Evolutionary conservation across 208 protist species (phyloP), one percentile per base, ranked within the genome.

Genomic region (Strigomonas galati): DNA sequence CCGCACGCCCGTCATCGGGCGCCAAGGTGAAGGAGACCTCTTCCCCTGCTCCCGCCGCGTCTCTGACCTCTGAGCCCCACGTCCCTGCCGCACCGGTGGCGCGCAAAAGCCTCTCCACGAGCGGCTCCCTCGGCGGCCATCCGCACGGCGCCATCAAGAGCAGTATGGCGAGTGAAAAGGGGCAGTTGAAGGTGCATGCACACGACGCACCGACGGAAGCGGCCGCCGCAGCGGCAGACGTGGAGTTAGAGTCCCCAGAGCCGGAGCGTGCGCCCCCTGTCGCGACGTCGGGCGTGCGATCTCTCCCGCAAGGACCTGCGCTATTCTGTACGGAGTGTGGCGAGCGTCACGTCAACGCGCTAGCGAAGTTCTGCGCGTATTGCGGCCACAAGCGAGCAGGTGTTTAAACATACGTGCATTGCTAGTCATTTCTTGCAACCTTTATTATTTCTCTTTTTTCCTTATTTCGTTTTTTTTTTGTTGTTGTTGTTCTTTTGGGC

Each of bases 341-440:
- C 2, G 71, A 89, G 64, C 64, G 67, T 6, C 83, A 95, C 65
- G 59, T 91, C 56, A 72, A 87, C 40, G 80, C 85, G 15, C 63
- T 61, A 12, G 85, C 82, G 0, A 92, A 92, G 62, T 95, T 93
- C 70, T 95, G 89, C 69, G 86, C 84, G 26, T 84, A 85, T 62
- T 95, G 89, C 35, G 89, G 89, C 21, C 81, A 86, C 48, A 85
- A 82, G 55, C 79, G 86, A 23, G 80, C 74, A 14, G 63, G 53
- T 10, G 21, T 85, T 28, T 65, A 66, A 56, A 56, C 24, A 7
- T 31, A 46, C 10, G 35, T 40, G 4, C 7, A 40, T 40, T 40
- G 35, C 35, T 40, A 14, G 35, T 40, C 31, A 43, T 63, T 62
- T 63, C 48, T 31, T 44, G 44, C 5, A 26, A 31, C 19, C 2